Evolutionary conservation across 768 basidiomycete genomes (phyloP).

Genomic region (Exidia glandulosa): DNA sequence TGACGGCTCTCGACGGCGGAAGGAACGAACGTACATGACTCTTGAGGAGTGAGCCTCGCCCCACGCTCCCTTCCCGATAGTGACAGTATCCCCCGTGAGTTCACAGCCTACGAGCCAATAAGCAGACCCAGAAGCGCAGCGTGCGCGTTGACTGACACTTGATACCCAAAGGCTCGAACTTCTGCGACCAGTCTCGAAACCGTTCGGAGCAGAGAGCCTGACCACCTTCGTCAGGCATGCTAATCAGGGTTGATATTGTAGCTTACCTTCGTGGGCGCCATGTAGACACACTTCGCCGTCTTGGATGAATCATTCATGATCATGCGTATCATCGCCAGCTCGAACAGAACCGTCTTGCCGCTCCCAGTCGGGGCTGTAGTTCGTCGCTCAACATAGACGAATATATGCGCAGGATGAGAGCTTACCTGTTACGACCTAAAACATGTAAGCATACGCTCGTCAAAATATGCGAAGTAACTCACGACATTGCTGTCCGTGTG

Average conservation of each 20-base stretch:
- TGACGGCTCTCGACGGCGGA: background rate
- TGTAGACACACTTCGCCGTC: conserved; percentile 71
- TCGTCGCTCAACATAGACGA: conserved; percentile 1
- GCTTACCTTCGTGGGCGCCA: conserved; percentile 81
- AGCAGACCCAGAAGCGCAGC: conserved; percentile 1
- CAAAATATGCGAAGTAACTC: conserved; percentile 6
- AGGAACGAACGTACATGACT: conserved; percentile 50
- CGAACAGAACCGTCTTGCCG: conserved; percentile 93
- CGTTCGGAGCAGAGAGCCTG: conserved; percentile 86
- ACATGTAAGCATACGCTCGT: conserved; percentile 5
- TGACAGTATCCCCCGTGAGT: conserved; percentile 82
- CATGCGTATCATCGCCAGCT: conserved; percentile 76
- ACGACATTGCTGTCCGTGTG: conserved; percentile 57
- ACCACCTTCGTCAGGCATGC: background rate
- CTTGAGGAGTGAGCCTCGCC: conserved; percentile 63
- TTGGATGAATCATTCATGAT: conserved; percentile 31
- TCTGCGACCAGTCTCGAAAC: conserved; percentile 69
- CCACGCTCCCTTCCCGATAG: conserved; percentile 54
- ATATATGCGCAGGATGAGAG: conserved; percentile 1
- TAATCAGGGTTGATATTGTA: background rate
- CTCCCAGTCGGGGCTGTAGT: conserved; percentile 82
- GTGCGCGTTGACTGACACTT: conserved; percentile 41
- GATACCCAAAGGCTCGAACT: conserved; percentile 66
- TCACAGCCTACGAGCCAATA: conserved; percentile 52
- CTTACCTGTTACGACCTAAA: conserved; percentile 62